Conservation (phyloP, 179 eudicot species). For the Actinidia arguta region DNA sequence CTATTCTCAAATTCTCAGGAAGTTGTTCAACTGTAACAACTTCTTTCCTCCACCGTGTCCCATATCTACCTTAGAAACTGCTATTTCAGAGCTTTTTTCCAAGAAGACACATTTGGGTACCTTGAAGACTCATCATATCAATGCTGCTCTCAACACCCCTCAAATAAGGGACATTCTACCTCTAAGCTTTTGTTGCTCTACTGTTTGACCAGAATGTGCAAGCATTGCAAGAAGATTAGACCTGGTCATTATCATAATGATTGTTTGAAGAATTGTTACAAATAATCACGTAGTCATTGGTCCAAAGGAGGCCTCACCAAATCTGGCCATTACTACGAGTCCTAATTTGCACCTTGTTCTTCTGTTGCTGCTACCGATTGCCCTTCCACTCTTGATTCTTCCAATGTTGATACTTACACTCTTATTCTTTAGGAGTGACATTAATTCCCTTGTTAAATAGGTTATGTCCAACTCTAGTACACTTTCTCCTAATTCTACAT, state of each 20-base stretch:
- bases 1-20: too few species aligned
- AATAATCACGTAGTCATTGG: neutral
- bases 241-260: neutral
- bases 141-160: neutral
- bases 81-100: neutral
- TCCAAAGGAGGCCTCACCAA: neutral
- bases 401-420: neutral
- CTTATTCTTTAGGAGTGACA: neutral
- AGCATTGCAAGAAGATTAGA: neutral
- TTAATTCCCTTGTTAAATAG: neutral
- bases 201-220: neutral
- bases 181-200: neutral
- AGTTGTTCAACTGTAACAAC: too few species aligned
- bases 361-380: too few species aligned
- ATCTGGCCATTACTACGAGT: too few species aligned
- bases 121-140: neutral
- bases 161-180: too few species aligned
- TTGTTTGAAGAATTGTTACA: neutral
- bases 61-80: neutral
- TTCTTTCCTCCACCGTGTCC: neutral
- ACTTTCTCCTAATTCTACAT: neutral
- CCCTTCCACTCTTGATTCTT: neutral
- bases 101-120: neutral
- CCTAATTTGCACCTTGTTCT: too few species aligned
- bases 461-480: neutral